These are phyloP conservation scores for Ilex asprella DNA, from an alignment of 257 asterid species.

Conservation along the genomic window DNA sequence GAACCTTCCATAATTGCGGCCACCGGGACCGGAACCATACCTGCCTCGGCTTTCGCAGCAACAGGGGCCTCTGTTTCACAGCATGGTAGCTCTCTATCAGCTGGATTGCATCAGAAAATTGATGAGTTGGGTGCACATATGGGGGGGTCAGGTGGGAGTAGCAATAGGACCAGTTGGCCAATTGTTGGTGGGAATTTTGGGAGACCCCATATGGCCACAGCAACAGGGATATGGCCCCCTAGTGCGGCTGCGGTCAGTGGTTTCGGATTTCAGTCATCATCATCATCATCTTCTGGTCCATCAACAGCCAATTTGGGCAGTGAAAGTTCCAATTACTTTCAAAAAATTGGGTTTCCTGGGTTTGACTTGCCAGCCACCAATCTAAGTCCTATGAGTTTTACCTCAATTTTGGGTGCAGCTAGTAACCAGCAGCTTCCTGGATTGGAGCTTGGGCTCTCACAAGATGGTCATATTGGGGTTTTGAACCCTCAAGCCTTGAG, in stretches of 20 bases:
- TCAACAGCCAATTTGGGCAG: conserved; percentile 27
- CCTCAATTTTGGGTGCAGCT: conserved; percentile 45
- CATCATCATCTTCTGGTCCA: conserved; percentile 25
- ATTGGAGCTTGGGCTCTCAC: conserved; percentile 65
- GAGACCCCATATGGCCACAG: conserved; percentile 36
- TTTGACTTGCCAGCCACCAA: conserved; percentile 47
- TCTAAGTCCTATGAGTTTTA: conserved; percentile 46
- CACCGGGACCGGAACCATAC: conserved; percentile 71
- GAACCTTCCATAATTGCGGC: conserved; percentile 74
- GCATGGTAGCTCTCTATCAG: conserved; percentile 32
- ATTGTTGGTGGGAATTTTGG: conserved; percentile 41
- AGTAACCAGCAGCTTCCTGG: conserved; percentile 52
- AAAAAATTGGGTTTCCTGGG: conserved; percentile 46
- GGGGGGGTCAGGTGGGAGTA: conserved; percentile 14
- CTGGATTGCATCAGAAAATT: conserved; percentile 45
- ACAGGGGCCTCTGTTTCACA: conserved; percentile 41
- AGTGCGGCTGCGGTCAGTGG: conserved; percentile 20
- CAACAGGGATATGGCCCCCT: conserved; percentile 46
- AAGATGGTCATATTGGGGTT: conserved; percentile 56
- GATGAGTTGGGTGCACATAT: conserved; percentile 35
- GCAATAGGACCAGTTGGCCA: conserved; percentile 48
- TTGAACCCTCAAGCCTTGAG: conserved; percentile 38
- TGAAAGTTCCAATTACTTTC: conserved; percentile 40
- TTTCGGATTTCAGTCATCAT: conserved; percentile 33
- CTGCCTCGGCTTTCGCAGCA: conserved; percentile 35